Evolutionary conservation across 2,329 filamentous ascomycete genomes (phyloP), one percentile per base, ranked within the genome.

Genomic region (Scorias spongiosa): DNA sequence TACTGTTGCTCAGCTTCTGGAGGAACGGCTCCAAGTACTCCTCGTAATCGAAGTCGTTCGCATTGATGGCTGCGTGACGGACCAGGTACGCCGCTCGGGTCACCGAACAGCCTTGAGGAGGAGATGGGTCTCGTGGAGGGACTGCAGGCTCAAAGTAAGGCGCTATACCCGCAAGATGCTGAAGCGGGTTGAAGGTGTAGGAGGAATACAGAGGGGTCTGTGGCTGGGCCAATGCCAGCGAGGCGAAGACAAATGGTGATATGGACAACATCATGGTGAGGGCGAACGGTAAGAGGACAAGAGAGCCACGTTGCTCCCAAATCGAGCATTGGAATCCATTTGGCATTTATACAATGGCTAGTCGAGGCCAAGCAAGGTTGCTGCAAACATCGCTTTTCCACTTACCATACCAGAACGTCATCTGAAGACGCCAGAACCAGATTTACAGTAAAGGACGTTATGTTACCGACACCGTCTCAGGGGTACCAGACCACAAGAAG

Each of bases 1-100:
- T 74, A 36, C 69, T 70, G 54, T 80, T 80, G 45, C 67, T 61
- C 38, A 80, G 60, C 60, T 82, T 82, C 47, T 67, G 53, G 4
- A 66, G 63, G 50, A 72, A 72, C 0, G 69, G 68, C 50, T 69
- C 65, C 26, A 72, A 66, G 53, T 70, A 72, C 29, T 60, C 56
- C 51, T 72, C 69, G 49, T 66, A 72, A 48, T 72, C 69, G 51
- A 70, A 71, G 45, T 70, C 67, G 46, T 72, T 72, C 32, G 67
- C 66, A 47, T 68, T 70, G 48, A 72, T 72, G 30, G 69, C 68
- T 1, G 68, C 67, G 54, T 72, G 69, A 10, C 69, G 63, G 15
- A 71, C 60, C 6, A 72, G 63, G 48, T 71, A 70, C 5, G 69
- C 63, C 9, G 67, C 68, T 41, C 65, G 58, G 9, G 65, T 69